These are phyloP conservation scores for Psilocybe mexicana DNA, from an alignment of 1,284 basidiomycete genomes.

Conservation along the genomic window DNA sequence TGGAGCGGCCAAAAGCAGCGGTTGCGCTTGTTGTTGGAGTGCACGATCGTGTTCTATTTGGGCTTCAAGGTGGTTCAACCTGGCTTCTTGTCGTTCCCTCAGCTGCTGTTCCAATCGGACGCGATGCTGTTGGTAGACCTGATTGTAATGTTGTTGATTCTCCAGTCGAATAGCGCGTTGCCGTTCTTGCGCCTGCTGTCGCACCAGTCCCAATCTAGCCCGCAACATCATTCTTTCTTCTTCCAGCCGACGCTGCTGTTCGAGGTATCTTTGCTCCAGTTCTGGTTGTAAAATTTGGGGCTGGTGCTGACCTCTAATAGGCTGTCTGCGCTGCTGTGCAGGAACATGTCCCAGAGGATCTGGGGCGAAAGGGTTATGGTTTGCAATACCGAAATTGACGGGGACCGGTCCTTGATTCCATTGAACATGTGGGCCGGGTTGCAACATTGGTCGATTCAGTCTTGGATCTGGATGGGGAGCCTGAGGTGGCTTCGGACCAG, in stretches of 20 bases:
- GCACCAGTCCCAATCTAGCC: neutral
- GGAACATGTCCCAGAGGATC: neutral
- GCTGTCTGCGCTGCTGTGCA: neutral
- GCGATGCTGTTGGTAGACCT: neutral
- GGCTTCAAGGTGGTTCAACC: neutral
- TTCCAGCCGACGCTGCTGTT: neutral
- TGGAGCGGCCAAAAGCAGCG: too few species aligned
- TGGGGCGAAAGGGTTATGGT: neutral
- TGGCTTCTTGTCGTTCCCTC: neutral
- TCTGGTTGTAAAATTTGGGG: neutral
- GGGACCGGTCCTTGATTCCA: neutral
- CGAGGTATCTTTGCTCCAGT: neutral
- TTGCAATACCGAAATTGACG: too few species aligned
- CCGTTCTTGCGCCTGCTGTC: neutral
- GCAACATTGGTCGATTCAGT: neutral
- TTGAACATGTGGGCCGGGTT: neutral
- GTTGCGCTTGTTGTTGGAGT: neutral
- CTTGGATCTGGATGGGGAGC: neutral
- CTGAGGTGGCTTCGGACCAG: conserved; percentile 9
- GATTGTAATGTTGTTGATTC: neutral
- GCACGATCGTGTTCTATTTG: neutral
- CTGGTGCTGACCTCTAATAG: neutral
- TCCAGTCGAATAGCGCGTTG: neutral
- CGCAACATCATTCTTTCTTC: neutral
- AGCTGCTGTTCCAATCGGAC: neutral